phyloP scores from a whole-genome alignment of 352 stramenopile genomes.

The Thalassiosira livingstoniorum region DNA sequence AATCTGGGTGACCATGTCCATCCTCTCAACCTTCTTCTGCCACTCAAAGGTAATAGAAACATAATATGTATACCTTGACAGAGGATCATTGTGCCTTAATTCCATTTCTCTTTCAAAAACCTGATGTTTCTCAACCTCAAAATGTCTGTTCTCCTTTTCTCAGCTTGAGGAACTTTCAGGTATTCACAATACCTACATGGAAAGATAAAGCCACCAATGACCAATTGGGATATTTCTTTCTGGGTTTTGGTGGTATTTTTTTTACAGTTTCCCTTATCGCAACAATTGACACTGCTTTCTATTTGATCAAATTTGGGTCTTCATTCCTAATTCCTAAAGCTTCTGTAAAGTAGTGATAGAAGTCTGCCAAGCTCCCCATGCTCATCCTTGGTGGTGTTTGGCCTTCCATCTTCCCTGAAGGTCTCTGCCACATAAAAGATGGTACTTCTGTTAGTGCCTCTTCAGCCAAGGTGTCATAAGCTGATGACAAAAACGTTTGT shows the following conservation, averaged over 20 bases:
- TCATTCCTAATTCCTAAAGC: not conserved
- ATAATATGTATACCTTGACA: not conserved
- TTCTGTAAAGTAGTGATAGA: not conserved
- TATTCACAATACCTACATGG: not conserved
- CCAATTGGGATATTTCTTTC: not conserved
- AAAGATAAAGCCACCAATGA: conserved; percentile 1
- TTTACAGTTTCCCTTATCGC: not conserved
- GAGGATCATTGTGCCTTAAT: not conserved
- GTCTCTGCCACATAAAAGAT: not conserved
- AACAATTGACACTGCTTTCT: not conserved
- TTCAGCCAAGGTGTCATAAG: conserved; percentile 4
- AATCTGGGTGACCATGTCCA: not conserved
- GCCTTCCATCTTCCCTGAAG: conserved; percentile 3
- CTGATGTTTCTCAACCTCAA: not conserved
- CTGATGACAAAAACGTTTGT: not conserved
- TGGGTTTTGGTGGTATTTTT: not conserved
- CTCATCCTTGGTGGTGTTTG: not conserved
- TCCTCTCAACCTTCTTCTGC: not conserved
- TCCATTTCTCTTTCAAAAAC: not conserved
- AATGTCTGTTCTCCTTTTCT: not conserved
- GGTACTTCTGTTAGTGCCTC: conserved; percentile 4
- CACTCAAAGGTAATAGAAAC: not conserved
- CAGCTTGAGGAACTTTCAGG: conserved; percentile 3
- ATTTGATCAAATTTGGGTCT: conserved; percentile 1
- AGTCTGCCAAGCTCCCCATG: not conserved